A percentile compares a stretch with the other conserved stretches of the same genome.
These are phyloP conservation scores for Hypoxylon sp. DNA, from an alignment of 2,329 filamentous ascomycete genomes.

Conservation along the genomic window DNA sequence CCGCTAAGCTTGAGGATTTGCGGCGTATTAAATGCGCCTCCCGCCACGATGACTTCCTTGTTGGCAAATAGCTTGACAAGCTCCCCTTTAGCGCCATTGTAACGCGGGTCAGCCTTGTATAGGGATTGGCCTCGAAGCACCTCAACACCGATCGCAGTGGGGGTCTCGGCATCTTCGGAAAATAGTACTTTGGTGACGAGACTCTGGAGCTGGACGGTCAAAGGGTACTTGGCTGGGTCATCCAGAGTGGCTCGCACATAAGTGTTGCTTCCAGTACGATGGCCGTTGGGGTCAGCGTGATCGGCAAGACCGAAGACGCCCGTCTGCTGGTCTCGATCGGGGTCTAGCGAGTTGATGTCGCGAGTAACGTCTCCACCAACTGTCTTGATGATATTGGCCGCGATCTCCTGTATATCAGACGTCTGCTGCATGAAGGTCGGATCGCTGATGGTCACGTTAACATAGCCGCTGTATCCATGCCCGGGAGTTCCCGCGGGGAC, in stretches of 20 bases:
- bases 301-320: constrained; percentile 47
- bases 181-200: constrained; percentile 48
- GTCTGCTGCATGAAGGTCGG: constrained; percentile 43
- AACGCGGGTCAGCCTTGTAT: constrained; percentile 52
- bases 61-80: constrained; percentile 44
- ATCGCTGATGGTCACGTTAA: constrained; percentile 48
- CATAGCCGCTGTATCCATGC: constrained; percentile 48
- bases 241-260: constrained; percentile 61
- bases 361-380: constrained; percentile 45
- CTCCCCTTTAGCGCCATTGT: constrained; percentile 49
- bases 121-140: constrained; percentile 49
- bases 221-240: constrained; percentile 57
- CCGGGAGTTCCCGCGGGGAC: constrained; percentile 44
- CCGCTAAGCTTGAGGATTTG: constrained; percentile 65
- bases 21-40: constrained; percentile 63
- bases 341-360: constrained; percentile 46
- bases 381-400: constrained; percentile 39
- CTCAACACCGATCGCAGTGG: constrained; percentile 48
- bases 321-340: constrained; percentile 45
- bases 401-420: constrained; percentile 44
- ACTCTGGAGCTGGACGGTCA: constrained; percentile 52
- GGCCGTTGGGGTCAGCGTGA: constrained; percentile 46
- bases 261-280: constrained; percentile 59
- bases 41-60: constrained; percentile 62
- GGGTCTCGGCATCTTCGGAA: constrained; percentile 39